Base-by-base conservation (phyloP, 495 filamentous ascomycete genomes). In the Immersiella caudata region DNA sequence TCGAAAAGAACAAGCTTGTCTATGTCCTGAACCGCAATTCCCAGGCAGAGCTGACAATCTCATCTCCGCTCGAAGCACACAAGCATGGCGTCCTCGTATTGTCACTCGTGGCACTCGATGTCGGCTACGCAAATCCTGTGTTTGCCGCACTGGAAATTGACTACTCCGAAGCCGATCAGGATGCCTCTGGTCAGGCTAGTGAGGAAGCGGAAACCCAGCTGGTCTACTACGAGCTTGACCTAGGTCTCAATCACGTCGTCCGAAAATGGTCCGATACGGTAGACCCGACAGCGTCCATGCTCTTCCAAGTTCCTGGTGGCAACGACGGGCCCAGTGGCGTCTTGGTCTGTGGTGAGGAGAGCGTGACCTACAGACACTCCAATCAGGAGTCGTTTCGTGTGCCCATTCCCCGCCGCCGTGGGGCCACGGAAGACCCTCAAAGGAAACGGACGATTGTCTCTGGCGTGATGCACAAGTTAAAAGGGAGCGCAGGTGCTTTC, bases 1-100 rank as follows among this genome's bases (percentile, higher is more conserved):
- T 95, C 66, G 96, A 99, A 79, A 99, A 99, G 87, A 98, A 98
- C 80, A 98, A 98, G 81, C 91, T 99, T 71, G 96, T 98, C 74
- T 99, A 98, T 79, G 94, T 98, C 74, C 84, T 99, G 63, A 97
- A 97, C 80, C 90, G 96, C 49, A 96, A 97, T 79, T 86, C 93
- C 46, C 92, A 97, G 79, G 93, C 92, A 35, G 93, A 97, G 75
- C 85, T 98, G 73, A 95, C 93, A 26, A 98, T 98, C 49, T 99
- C 96, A 6, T 97, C 94, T 18, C 94, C 96, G 1, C 82, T 98
- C n/a, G 96, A 98, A 79, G 96, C 96, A 6, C 95, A 98, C 79
- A 96, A 93, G 77, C 87, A 93, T n/a, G 93, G 96, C 63, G 95
- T 92, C 0, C 76, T 98, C 60, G 93, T 97, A 18, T 93, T 97